Evolutionary conservation across 2,329 filamentous ascomycete species (phyloP).

Genomic region (Ophiostoma piceae): DNA sequence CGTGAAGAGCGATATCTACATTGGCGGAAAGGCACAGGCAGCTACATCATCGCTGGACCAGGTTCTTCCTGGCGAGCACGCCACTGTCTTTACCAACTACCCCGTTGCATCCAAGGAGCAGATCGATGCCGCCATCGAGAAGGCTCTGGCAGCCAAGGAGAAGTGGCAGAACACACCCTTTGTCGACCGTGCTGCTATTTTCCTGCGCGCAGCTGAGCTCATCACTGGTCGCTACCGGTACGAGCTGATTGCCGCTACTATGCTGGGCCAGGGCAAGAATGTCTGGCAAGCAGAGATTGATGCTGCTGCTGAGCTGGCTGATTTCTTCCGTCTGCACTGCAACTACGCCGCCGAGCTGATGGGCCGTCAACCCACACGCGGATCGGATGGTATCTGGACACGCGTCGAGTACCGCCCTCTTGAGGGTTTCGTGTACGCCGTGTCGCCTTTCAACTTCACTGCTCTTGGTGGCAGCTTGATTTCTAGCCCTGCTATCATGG

Average conservation of each 20-base stretch:
- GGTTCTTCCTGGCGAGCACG: slow-evolving; percentile 76
- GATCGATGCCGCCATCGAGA: slow-evolving; percentile 72
- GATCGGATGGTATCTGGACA: slow-evolving; percentile 84
- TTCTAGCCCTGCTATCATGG: slow-evolving; percentile 77
- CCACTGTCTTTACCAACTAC: slow-evolving; percentile 71
- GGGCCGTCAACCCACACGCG: slow-evolving; percentile 75
- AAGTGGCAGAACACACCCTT: slow-evolving; percentile 88
- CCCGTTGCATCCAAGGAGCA: slow-evolving; percentile 73
- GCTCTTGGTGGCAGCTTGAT: slow-evolving; percentile 86
- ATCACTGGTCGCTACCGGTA: slow-evolving; percentile 90
- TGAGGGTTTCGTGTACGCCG: slow-evolving; percentile 94
- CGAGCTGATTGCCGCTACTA: slow-evolving; percentile 91
- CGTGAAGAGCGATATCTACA: slow-evolving; percentile 70
- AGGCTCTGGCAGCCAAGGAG: slow-evolving; percentile 75
- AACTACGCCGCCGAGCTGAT: slow-evolving; percentile 90
- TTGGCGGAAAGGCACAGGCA: slow-evolving; percentile 75
- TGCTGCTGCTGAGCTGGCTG: slow-evolving; percentile 84
- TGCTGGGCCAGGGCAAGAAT: slow-evolving; percentile 96
- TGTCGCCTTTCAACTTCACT: slow-evolving; percentile 96
- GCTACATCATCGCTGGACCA: slow-evolving; percentile 63
- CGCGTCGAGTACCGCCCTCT: slow-evolving; percentile 82
- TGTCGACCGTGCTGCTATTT: slow-evolving; percentile 83
- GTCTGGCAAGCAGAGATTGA: slow-evolving; percentile 99
- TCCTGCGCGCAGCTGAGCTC: slow-evolving; percentile 91
- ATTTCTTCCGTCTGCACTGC: slow-evolving; percentile 93